Evolutionary conservation across 2,329 filamentous ascomycete species (phyloP).

Genomic region (Clonostachys byssicola): DNA sequence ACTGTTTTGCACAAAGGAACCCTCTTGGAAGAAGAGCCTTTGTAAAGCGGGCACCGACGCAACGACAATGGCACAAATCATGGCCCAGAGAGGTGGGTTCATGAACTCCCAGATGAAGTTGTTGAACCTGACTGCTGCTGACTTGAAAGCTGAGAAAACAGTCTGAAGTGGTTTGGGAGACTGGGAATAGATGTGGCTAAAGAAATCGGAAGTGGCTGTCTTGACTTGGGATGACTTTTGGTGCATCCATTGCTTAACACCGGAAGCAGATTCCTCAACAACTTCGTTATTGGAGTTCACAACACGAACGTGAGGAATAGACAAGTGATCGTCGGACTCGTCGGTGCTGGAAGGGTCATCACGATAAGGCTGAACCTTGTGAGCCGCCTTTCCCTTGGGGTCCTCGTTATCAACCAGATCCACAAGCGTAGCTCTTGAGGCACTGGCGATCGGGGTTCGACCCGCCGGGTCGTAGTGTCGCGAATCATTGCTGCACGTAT

Average conservation of each 20-base stretch:
- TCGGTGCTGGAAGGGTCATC: background rate
- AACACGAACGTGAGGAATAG: background rate
- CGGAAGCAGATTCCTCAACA: too few relatives aligned
- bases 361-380: background rate
- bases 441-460: constrained; percentile 46
- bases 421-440: constrained; percentile 43
- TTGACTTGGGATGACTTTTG: constrained; percentile 3
- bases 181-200: constrained; percentile 13
- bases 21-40: constrained; percentile 79
- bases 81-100: constrained; percentile 92
- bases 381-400: constrained; percentile 21
- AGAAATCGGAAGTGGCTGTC: constrained; percentile 12
- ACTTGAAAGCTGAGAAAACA: constrained; percentile 10
- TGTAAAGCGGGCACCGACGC: constrained; percentile 84
- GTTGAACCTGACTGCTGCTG: constrained; percentile 35
- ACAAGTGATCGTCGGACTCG: background rate
- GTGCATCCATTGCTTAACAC: too few relatives aligned
- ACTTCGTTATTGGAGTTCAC: too few relatives aligned
- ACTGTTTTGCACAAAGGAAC: constrained; percentile 88
- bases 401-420: constrained; percentile 44
- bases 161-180: constrained; percentile 44
- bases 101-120: constrained; percentile 78
- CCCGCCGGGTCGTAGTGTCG: constrained; percentile 50
- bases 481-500: constrained; percentile 33
- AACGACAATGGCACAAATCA: constrained; percentile 57